Percentiles rank a stretch among this genome's conserved stretches.
Conservation (phyloP, 352 stramenopile species). For the Globisporangium nagaii region DNA sequence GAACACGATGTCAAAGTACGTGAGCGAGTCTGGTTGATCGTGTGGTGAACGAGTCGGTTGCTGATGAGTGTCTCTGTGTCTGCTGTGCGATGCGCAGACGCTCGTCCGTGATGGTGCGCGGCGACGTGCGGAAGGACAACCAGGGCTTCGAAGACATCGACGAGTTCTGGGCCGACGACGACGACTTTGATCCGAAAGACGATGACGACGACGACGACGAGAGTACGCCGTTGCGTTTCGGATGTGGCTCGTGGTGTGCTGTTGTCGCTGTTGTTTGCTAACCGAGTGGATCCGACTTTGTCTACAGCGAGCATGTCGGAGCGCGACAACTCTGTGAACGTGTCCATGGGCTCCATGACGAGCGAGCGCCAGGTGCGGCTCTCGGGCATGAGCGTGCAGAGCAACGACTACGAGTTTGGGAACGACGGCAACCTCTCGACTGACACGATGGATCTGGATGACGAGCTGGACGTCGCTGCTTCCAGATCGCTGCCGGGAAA, state of each 20-base stretch:
- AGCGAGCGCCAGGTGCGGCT: conserved; percentile 47
- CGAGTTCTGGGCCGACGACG: conserved; percentile 80
- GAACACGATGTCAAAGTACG: conserved; percentile 13
- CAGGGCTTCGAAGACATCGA: conserved; percentile 85
- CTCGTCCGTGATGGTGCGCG: conserved; percentile 49
- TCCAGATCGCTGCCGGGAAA: not conserved
- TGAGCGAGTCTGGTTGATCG: conserved; percentile 16
- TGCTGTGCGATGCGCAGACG: conserved; percentile 38
- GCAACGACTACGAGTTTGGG: conserved; percentile 22
- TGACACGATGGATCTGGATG: conserved; percentile 18
- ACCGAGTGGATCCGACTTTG: conserved; percentile 1
- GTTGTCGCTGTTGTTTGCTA: not conserved
- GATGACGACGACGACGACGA: conserved; percentile 39
- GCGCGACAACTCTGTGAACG: conserved; percentile 32
- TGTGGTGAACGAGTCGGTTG: not conserved
- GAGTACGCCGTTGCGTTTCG: conserved; percentile 12
- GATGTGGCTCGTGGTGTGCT: not conserved
- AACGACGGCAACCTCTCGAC: conserved; percentile 16
- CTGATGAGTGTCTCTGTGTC: not conserved
- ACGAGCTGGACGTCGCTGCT: not conserved
- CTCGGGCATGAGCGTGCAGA: conserved; percentile 23
- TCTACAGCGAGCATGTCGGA: conserved; percentile 32
- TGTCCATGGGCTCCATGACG: conserved; percentile 36
- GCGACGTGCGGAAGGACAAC: conserved; percentile 65
- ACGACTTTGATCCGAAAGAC: conserved; percentile 15